Conservation (phyloP, 768 basidiomycete species). For the Suillus occidentalis region DNA sequence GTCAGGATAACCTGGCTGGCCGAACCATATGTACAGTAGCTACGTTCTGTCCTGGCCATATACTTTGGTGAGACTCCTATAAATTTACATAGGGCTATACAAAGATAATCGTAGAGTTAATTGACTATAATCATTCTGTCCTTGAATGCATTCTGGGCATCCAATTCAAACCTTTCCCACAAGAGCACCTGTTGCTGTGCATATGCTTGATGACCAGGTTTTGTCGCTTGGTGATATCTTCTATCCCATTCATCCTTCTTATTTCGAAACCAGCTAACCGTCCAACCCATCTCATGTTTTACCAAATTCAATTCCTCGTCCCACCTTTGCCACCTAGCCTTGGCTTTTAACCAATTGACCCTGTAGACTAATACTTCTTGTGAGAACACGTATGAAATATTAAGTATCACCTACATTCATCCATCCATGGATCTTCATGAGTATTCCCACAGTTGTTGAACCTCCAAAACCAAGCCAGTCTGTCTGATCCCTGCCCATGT, state of each 20-base stretch:
- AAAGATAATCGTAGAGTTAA: background rate
- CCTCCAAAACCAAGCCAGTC: too few relatives aligned
- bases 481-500: too few relatives aligned
- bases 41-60: too few relatives aligned
- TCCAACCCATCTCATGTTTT: slow-evolving; percentile 23
- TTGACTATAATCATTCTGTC: background rate
- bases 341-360: slow-evolving; percentile 13
- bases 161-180: background rate
- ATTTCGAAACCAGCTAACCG: slow-evolving; percentile 10
- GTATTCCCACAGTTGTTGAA: too few relatives aligned
- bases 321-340: slow-evolving; percentile 21
- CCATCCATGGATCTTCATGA: background rate
- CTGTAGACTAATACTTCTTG: slow-evolving; percentile 7
- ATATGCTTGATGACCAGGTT: background rate
- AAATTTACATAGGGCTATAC: too few relatives aligned
- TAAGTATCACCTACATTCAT: background rate
- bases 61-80: too few relatives aligned
- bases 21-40: too few relatives aligned
- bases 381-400: background rate
- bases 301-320: slow-evolving; percentile 18
- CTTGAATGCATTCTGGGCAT: background rate
- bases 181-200: background rate
- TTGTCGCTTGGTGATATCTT: background rate
- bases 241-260: background rate
- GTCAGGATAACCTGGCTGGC: too few relatives aligned